Percentiles rank a stretch among this genome's conserved stretches.
Conservation (phyloP, 805 yeast genomes). For the Blastobotrys robertii region DNA sequence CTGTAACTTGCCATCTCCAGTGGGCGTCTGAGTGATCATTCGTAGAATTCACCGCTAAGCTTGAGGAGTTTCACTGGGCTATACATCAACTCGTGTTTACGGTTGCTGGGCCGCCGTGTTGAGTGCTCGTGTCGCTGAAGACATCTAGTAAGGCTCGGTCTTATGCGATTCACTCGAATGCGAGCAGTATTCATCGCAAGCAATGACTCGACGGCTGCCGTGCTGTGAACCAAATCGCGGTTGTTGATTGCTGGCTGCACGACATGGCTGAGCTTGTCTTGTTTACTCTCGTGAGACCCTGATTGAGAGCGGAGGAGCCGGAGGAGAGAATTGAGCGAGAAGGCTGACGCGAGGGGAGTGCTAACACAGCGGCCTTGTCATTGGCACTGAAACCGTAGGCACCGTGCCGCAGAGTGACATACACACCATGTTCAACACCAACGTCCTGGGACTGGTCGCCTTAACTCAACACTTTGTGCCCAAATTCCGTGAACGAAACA, state of each 20-base stretch:
- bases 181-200: no score
- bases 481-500: constrained; percentile 57
- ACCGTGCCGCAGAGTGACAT: constrained; percentile 54
- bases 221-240: no score
- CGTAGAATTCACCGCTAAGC: no score
- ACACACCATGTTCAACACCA: constrained; percentile 70
- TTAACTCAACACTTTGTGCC: constrained; percentile 74
- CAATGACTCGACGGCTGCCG: no score
- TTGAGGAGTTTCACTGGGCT: no score
- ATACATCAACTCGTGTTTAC: no score
- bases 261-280: not conserved
- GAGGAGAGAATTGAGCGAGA: not conserved
- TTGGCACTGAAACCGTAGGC: constrained; percentile 73
- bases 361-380: constrained; percentile 40
- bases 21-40: no score
- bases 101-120: no score
- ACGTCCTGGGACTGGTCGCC: constrained; percentile 76
- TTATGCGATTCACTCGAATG: no score
- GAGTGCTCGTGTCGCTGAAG: no score
- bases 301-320: not conserved
- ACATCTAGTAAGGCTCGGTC: no score
- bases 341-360: not conserved
- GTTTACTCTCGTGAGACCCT: not conserved
- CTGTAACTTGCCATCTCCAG: no score
- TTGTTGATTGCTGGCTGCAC: constrained; percentile 1